A percentile compares a stretch with the other conserved stretches of the same genome.
Conservation (phyloP, 352 stramenopile species). For the Pythium phragmitis region DNA sequence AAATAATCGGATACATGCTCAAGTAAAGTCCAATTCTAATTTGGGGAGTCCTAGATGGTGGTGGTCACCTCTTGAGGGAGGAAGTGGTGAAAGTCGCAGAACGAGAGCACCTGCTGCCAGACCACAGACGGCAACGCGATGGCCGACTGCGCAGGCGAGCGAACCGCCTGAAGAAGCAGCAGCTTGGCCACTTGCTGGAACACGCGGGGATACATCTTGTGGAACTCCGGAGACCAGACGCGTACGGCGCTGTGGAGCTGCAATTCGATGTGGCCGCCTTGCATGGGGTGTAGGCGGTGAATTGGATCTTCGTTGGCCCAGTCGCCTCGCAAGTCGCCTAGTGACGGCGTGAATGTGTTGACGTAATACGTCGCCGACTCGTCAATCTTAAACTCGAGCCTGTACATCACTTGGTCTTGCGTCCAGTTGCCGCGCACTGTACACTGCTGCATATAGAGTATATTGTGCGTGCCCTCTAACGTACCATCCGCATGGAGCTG, state of each 20-base stretch:
- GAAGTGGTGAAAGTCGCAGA: conserved; percentile 8
- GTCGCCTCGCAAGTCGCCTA: conserved; percentile 37
- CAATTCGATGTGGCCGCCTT: conserved; percentile 22
- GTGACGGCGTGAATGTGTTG: conserved; percentile 43
- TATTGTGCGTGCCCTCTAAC: conserved; percentile 40
- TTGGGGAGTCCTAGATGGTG: no score
- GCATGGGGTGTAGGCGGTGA: conserved; percentile 5
- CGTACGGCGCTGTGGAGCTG: not conserved
- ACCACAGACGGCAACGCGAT: conserved; percentile 12
- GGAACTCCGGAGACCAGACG: conserved; percentile 19
- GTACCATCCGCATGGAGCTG: conserved; percentile 40
- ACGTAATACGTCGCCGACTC: conserved; percentile 40
- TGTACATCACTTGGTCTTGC: conserved; percentile 39
- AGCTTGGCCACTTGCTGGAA: conserved; percentile 19
- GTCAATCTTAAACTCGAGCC: conserved; percentile 48
- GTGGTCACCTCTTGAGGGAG: no score
- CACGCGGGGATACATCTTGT: conserved; percentile 14
- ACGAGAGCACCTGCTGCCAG: conserved; percentile 27
- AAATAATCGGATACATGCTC: not conserved
- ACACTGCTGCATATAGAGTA: conserved; percentile 52
- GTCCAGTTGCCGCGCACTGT: conserved; percentile 47
- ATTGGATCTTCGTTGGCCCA: conserved; percentile 50
- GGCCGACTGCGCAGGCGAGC: not conserved
- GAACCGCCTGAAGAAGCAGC: conserved; percentile 20
- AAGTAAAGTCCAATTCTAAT: not conserved